Percentiles rank a stretch among this genome's conserved stretches.
These are phyloP conservation scores for Metarhizium album DNA, from an alignment of 2,329 filamentous ascomycete species.

Conservation along the genomic window DNA sequence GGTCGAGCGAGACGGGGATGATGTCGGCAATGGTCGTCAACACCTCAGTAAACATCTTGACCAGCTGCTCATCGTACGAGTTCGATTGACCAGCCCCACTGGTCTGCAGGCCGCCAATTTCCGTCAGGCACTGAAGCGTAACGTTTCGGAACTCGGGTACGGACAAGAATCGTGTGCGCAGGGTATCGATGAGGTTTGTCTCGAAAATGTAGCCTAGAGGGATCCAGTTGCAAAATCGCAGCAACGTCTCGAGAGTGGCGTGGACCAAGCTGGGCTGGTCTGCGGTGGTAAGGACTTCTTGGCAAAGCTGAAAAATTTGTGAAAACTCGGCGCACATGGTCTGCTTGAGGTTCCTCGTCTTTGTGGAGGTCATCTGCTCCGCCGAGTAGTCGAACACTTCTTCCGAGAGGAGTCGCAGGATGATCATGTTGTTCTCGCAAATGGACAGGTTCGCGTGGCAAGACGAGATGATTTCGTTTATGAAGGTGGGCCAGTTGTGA, in stretches of 20 bases:
- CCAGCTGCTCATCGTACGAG: slow-evolving; percentile 87
- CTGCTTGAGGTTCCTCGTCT: slow-evolving; percentile 92
- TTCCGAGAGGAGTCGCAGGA: slow-evolving; percentile 87
- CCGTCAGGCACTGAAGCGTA: slow-evolving; percentile 90
- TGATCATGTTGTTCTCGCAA: slow-evolving; percentile 99
- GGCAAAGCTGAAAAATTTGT: slow-evolving; percentile 94
- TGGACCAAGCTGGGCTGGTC: slow-evolving; percentile 83
- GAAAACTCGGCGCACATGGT: slow-evolving; percentile 99
- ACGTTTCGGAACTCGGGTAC: slow-evolving; percentile 93
- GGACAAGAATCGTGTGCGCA: slow-evolving; percentile 85
- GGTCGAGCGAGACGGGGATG: slow-evolving; percentile 79
- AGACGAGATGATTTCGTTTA: slow-evolving; percentile 97
- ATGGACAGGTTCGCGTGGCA: slow-evolving; percentile 93
- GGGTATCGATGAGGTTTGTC: slow-evolving; percentile 87
- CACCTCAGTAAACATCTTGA: slow-evolving; percentile 98
- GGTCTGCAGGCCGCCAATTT: slow-evolving; percentile 89
- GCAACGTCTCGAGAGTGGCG: slow-evolving; percentile 89
- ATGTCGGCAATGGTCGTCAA: slow-evolving; percentile 87
- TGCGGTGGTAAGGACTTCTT: slow-evolving; percentile 85
- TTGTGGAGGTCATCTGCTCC: slow-evolving; percentile 97
- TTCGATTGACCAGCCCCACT: slow-evolving; percentile 54
- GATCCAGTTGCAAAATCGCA: slow-evolving; percentile 98
- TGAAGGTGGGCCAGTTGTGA: slow-evolving; percentile 99
- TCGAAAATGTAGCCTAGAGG: slow-evolving; percentile 98
- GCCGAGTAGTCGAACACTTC: slow-evolving; percentile 99